Conservation (phyloP, 352 stramenopile species). For the Pythium dissotocum region DNA sequence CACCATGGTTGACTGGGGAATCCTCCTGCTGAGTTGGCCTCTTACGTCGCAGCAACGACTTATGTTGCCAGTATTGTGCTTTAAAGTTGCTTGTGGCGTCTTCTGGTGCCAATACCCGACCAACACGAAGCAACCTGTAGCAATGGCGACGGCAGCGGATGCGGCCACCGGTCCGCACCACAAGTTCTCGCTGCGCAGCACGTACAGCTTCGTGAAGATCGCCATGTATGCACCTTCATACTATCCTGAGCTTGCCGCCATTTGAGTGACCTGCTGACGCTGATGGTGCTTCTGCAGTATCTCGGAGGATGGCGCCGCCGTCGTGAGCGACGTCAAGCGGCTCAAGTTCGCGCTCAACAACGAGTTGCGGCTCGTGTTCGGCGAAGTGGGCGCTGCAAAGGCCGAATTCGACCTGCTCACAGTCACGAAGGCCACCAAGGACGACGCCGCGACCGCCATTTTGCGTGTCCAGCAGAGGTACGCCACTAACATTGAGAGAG, state of each 20-base stretch:
- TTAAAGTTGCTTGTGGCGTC: constrained; percentile 2
- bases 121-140: neutral
- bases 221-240: constrained; percentile 48
- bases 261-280: neutral
- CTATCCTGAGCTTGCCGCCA: neutral
- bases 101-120: neutral
- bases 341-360: constrained; percentile 78
- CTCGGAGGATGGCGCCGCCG: constrained; percentile 43
- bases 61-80: constrained; percentile 10
- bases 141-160: constrained; percentile 9
- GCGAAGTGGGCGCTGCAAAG: constrained; percentile 55
- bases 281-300: constrained; percentile 32
- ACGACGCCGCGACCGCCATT: constrained; percentile 55
- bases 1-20: constrained; percentile 40
- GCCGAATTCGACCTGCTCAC: constrained; percentile 71
- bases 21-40: neutral
- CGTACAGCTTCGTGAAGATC: constrained; percentile 61
- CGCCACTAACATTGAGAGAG: neutral
- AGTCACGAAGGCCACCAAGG: constrained; percentile 37
- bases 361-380: constrained; percentile 67
- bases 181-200: constrained; percentile 68
- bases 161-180: constrained; percentile 40
- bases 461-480: constrained; percentile 63
- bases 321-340: constrained; percentile 53
- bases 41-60: neutral